A percentile compares a stretch with the other conserved stretches of the same genome.
Conservation (phyloP, 2,329 filamentous ascomycete genomes). For the Fusarium foetens region DNA sequence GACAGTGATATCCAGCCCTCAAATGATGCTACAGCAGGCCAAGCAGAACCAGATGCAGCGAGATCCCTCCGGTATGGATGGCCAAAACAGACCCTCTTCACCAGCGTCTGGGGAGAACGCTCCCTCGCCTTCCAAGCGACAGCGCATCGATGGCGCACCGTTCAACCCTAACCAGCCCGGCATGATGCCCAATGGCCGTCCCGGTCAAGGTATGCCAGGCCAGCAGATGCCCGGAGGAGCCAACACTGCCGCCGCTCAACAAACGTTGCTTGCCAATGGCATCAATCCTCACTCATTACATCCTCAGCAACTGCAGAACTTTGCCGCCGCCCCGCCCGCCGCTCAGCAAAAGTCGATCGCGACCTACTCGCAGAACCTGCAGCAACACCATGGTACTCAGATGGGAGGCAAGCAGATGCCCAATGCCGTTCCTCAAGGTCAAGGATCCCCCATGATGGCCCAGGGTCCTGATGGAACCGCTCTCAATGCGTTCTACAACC, state of each 20-base stretch:
- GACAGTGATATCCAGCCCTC: constrained; percentile 60
- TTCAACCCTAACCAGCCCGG: constrained; percentile 77
- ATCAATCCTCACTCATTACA: constrained; percentile 81
- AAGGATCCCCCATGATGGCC: constrained; percentile 85
- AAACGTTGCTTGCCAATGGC: constrained; percentile 73
- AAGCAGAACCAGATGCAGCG: constrained; percentile 87
- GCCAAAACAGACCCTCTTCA: constrained; percentile 81
- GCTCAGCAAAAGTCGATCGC: constrained; percentile 86
- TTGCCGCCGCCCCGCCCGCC: constrained; percentile 64
- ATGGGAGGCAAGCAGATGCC: constrained; percentile 85
- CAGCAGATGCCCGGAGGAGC: constrained; percentile 71
- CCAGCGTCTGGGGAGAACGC: constrained; percentile 87
- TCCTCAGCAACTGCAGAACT: constrained; percentile 77
- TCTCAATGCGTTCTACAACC: constrained; percentile 71
- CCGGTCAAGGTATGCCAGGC: constrained; percentile 75
- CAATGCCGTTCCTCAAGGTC: constrained; percentile 76
- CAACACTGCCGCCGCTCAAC: constrained; percentile 63
- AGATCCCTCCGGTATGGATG: constrained; percentile 87
- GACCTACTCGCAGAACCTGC: constrained; percentile 85
- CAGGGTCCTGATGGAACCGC: constrained; percentile 73
- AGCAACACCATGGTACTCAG: constrained; percentile 82
- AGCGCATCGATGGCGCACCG: constrained; percentile 75
- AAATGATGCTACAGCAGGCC: constrained; percentile 77
- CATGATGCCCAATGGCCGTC: constrained; percentile 80
- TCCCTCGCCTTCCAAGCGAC: constrained; percentile 91